phyloP scores from a whole-genome alignment of 129 eudicot species.

The Smallanthus sonchifolius region DNA sequence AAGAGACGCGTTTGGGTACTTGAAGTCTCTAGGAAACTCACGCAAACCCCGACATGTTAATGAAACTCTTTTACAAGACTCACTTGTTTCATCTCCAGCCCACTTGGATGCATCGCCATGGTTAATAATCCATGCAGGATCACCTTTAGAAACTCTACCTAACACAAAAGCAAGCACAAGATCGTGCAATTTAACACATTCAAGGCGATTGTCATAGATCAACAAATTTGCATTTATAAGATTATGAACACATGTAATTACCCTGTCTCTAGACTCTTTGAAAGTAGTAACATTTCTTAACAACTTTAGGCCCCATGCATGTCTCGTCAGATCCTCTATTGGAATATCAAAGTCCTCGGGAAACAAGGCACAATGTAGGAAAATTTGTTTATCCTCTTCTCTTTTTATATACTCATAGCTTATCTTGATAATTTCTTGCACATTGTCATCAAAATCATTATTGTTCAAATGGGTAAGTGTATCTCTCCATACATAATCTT shows the following conservation, averaged over 20 bases:
- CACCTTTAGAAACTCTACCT: neutral
- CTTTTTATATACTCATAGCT: neutral
- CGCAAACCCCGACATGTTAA: neutral
- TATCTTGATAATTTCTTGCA: neutral
- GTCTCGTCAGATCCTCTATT: neutral
- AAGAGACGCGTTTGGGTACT: no score
- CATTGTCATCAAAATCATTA: neutral
- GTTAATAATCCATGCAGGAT: neutral
- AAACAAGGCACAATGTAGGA: neutral
- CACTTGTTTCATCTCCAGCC: neutral
- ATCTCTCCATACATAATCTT: neutral
- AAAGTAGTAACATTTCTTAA: neutral
- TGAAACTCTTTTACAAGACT: neutral
- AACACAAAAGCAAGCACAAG: neutral
- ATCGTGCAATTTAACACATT: neutral
- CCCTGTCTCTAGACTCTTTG: neutral
- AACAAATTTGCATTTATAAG: neutral
- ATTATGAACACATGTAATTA: neutral
- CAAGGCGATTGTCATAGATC: neutral
- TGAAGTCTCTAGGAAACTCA: no score
- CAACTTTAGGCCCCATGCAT: neutral
- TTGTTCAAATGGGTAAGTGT: neutral
- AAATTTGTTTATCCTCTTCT: neutral
- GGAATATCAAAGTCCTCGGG: neutral
- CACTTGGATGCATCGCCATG: neutral